These are phyloP conservation scores for Scleromitrula shiraiana DNA, from an alignment of 2,329 filamentous ascomycete species.

Conservation along the genomic window DNA sequence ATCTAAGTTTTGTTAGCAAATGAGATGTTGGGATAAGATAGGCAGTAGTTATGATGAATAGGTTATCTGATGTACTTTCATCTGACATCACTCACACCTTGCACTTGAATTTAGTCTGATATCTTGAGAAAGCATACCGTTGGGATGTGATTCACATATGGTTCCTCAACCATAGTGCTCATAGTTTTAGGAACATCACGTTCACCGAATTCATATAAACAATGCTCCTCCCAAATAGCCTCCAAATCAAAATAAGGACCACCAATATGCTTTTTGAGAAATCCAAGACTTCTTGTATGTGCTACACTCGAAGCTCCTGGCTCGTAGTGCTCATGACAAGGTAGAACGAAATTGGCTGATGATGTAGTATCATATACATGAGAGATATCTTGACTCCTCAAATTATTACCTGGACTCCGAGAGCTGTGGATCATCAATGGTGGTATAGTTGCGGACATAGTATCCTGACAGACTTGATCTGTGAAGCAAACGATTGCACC, in stretches of 20 bases:
- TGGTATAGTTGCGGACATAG: background rate
- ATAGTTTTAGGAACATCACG: conserved; percentile 65
- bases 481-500: too few relatives aligned
- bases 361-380: conserved; percentile 8
- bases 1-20: too few relatives aligned
- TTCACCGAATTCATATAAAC: conserved; percentile 60
- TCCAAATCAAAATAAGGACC: conserved; percentile 70
- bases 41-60: too few relatives aligned
- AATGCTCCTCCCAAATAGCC: conserved; percentile 73
- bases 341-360: conserved; percentile 16
- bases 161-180: conserved; percentile 72
- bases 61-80: too few relatives aligned
- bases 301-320: conserved; percentile 42
- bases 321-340: conserved; percentile 22
- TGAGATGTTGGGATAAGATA: too few relatives aligned
- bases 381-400: background rate
- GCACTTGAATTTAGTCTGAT: too few relatives aligned
- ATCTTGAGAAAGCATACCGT: conserved; percentile 42
- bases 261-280: conserved; percentile 53
- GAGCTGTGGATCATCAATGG: conserved; percentile 5
- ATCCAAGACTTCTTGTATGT: conserved; percentile 59
- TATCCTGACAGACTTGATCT: too few relatives aligned
- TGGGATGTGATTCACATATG: conserved; percentile 71
- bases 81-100: too few relatives aligned
- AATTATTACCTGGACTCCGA: background rate